These are phyloP conservation scores for Myrmaecium sp. DNA, from an alignment of 2,329 filamentous ascomycete species.

Conservation along the genomic window DNA sequence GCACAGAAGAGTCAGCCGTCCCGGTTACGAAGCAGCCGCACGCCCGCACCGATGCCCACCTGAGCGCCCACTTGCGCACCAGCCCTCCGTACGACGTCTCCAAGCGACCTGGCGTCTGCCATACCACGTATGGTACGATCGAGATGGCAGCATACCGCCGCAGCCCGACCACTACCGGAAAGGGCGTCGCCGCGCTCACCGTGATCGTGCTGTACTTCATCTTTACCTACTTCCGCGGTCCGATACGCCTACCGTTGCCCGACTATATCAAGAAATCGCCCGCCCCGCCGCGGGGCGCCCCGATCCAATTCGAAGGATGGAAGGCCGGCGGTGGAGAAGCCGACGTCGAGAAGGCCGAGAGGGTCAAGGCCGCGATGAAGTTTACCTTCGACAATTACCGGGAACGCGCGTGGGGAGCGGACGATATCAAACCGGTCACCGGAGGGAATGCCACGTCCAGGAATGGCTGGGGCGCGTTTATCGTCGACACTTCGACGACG, in stretches of 20 bases:
- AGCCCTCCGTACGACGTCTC: not conserved
- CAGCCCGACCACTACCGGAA: constrained; percentile 24
- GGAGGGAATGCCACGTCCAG: constrained; percentile 17
- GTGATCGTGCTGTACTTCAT: constrained; percentile 24
- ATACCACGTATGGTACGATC: not conserved
- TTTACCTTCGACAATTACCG: constrained; percentile 23
- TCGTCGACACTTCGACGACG: constrained; percentile 24
- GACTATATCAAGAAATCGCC: constrained; percentile 4
- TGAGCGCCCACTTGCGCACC: no score
- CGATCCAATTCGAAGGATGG: constrained; percentile 18
- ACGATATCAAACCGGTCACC: constrained; percentile 22
- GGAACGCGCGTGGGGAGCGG: constrained; percentile 22
- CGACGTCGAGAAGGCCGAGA: constrained; percentile 16
- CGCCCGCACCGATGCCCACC: no score
- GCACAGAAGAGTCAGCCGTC: no score
- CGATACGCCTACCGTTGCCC: not conserved
- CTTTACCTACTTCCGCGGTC: constrained; percentile 20
- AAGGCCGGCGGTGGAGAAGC: constrained; percentile 17
- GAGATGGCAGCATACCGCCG: constrained; percentile 14
- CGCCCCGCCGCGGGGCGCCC: constrained; percentile 8
- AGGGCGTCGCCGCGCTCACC: constrained; percentile 22
- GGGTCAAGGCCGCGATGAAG: constrained; percentile 22
- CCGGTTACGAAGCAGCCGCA: no score
- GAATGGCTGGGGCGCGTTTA: constrained; percentile 27
- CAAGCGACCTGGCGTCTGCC: not conserved